These are phyloP conservation scores for Ogataea zsoltii DNA, from an alignment of 805 yeast genomes.

Conservation along the genomic window DNA sequence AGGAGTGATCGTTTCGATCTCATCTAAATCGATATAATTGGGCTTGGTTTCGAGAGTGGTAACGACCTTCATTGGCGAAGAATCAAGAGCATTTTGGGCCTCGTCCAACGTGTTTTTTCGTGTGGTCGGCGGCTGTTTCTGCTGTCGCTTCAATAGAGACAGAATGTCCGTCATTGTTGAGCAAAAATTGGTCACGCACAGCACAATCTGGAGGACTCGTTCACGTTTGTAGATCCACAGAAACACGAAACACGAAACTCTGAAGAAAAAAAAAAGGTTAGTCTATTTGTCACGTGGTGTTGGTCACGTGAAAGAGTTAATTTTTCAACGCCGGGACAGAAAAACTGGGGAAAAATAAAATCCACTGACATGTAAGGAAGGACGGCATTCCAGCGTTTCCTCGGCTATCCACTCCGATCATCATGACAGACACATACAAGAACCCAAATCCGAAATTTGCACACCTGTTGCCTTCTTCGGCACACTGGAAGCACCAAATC, in stretches of 20 bases:
- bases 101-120: background rate
- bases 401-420: background rate
- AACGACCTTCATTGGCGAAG: background rate
- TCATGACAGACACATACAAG: conserved; percentile 17
- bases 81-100: background rate
- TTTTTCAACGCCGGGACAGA: background rate
- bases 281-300: background rate
- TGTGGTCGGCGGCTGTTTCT: background rate
- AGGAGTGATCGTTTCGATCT: conserved; percentile 9
- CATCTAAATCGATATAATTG: background rate
- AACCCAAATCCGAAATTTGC: conserved; percentile 38
- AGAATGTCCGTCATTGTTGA: conserved; percentile 4
- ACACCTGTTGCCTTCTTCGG: conserved; percentile 70
- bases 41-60: background rate
- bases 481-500: conserved; percentile 80
- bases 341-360: conserved; percentile 3
- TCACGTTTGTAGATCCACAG: background rate
- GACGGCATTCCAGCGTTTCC: background rate
- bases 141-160: conserved; percentile 2
- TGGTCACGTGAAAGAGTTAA: background rate
- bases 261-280: background rate
- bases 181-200: too few relatives aligned
- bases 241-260: background rate
- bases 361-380: background rate
- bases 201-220: background rate